Evolutionary conservation across 2,329 filamentous ascomycete genomes (phyloP), one percentile per base, ranked within the genome.

Genomic region (Apiospora koreana): DNA sequence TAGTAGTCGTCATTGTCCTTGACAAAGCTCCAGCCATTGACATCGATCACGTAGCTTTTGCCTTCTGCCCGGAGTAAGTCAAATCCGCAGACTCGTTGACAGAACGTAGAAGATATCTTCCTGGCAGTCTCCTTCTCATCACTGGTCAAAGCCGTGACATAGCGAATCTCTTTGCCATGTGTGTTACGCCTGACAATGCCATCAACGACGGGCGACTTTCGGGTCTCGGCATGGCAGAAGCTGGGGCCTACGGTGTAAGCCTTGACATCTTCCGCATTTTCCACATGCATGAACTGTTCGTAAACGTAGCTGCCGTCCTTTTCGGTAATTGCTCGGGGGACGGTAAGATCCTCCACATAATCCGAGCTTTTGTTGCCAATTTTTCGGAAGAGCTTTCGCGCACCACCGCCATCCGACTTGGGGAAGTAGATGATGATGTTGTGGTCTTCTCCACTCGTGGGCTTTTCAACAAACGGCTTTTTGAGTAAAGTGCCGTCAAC

Each of bases 1-100:
- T 99, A 99, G 81, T 99, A 99, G 72, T 97, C 95, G 73, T 98
- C 95, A 77, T 99, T 99, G 80, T 99, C 97, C 80, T 99, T 99
- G 80, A 99, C 96, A 77, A 99, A 99, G 79, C 95, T 98, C 97
- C 97, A 99, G 16, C 96, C 96, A 80, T 99, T 99, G 76, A 99
- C 96, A 77, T 99, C 96, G 75, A 99, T 99, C 66, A 99, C 96
- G 81, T 94, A 99, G 79, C 95, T 98, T 80, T 94, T 94, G 21
- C 94, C 94, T 67, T 90, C 91, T 16, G 95, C 94, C 38, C 97
- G 91, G 70, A 99, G 86, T 71, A 99, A 86, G 79, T 99, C 96
- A 77, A 99, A 99, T 0, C 96, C 96, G 79, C 96, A 99, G 2
- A 99, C 95, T 69, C 94, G 88, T 80, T 99, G 96, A 0, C 95